These are phyloP conservation scores for Auxenochlorella protothecoides DNA, from an alignment of 139 green algal species.

Conservation along the genomic window DNA sequence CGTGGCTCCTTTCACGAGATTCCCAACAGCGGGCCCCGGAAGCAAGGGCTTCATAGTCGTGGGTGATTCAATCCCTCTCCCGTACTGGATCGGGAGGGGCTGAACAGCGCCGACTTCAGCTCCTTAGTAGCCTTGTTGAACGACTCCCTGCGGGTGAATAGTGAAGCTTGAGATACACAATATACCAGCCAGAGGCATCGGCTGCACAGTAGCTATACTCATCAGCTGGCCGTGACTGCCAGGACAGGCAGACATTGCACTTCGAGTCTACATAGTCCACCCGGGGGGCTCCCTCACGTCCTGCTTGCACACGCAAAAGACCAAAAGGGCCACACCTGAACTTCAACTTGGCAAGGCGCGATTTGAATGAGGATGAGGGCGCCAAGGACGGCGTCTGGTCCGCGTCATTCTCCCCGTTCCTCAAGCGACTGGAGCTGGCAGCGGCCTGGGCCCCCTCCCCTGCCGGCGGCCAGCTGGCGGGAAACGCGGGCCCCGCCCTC, in stretches of 20 bases:
- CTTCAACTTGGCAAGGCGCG: conserved; percentile 6
- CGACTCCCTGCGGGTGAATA: conserved; percentile 1
- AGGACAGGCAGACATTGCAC: not conserved
- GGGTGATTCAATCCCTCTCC: no score
- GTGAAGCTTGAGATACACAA: not conserved
- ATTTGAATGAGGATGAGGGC: conserved; percentile 10
- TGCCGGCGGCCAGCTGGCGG: conserved; percentile 17
- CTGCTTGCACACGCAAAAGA: no score
- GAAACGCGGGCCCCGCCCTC: not conserved
- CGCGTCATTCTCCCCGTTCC: no score
- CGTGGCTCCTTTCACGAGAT: not conserved
- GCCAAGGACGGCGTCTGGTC: no score
- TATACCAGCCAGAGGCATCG: not conserved
- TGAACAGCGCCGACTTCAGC: conserved; percentile 18
- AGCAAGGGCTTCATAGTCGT: no score
- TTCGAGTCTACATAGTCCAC: not conserved
- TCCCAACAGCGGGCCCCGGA: no score
- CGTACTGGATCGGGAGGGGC: not conserved
- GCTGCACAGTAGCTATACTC: not conserved
- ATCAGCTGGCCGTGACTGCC: not conserved
- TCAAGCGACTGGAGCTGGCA: no score
- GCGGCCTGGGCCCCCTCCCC: not conserved
- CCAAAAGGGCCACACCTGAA: not conserved
- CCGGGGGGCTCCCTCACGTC: not conserved
- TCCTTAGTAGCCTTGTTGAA: conserved; percentile 9